Evolutionary conservation across 1,284 basidiomycete species (phyloP).

Genomic region (Pseudozyma pruni): DNA sequence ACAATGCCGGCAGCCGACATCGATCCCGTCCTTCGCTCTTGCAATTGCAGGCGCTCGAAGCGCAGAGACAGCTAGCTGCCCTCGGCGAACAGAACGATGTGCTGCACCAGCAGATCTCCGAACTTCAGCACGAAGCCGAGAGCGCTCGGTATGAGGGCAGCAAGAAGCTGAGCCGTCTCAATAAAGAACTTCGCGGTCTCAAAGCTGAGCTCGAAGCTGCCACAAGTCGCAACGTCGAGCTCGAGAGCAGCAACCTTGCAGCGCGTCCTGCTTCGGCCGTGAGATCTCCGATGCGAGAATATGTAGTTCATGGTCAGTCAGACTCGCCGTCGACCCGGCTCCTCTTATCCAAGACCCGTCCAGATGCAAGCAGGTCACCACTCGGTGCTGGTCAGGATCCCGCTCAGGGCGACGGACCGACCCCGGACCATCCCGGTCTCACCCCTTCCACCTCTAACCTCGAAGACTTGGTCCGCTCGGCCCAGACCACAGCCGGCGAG

Average conservation of each 20-base stretch:
- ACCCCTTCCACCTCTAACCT: slow-evolving; percentile 36
- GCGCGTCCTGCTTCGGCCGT: slow-evolving; percentile 2
- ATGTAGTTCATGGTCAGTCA: neutral
- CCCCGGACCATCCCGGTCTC: slow-evolving; percentile 6
- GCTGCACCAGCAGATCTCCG: slow-evolving; percentile 54
- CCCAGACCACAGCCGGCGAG: slow-evolving; percentile 26
- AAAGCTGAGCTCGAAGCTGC: slow-evolving; percentile 57
- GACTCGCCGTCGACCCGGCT: slow-evolving; percentile 4
- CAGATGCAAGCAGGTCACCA: neutral
- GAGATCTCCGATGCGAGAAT: slow-evolving; percentile 9
- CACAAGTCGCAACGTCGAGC: slow-evolving; percentile 51
- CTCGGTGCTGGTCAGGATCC: neutral
- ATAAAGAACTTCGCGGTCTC: slow-evolving; percentile 58
- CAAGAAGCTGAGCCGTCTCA: slow-evolving; percentile 47
- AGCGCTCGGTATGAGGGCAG: slow-evolving; percentile 48
- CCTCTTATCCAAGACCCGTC: neutral
- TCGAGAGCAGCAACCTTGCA: slow-evolving; percentile 28
- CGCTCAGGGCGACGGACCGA: neutral
- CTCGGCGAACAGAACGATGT: slow-evolving; percentile 58
- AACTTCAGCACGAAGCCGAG: slow-evolving; percentile 59
- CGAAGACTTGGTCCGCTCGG: slow-evolving; percentile 29
- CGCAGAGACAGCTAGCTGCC: slow-evolving; percentile 52
- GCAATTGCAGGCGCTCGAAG: slow-evolving; percentile 39
- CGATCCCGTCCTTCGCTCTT: slow-evolving; percentile 31
- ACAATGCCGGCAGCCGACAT: slow-evolving; percentile 11